Base-by-base conservation (phyloP, 768 basidiomycete genomes). In the Candolleomyces efflorescens region DNA sequence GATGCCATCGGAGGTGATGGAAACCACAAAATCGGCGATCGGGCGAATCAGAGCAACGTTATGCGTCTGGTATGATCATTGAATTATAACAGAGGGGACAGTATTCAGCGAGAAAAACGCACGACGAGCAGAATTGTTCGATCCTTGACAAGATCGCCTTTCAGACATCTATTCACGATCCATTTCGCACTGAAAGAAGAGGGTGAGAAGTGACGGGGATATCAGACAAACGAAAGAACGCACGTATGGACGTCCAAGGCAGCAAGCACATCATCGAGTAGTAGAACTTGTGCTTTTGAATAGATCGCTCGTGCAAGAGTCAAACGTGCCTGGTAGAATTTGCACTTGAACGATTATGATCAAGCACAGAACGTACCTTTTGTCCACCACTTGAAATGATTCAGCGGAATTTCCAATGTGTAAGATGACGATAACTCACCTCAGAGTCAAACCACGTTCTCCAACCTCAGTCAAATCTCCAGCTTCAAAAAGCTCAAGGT, bases 81-180 rank as follows among this genome's bases (percentile, higher is more conserved):
- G 50, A 54, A 37, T 18, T 38, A 32, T 43, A 9, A 3, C 2
- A 11, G 18, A 43, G n/a, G 3, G 22, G 12, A 46, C 22, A 17
- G 77, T 22, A 87, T 75, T 79, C 78, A 61, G 79, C 77, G 1
- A n/a, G 17, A 56, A 32, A 7, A 45, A 69, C 78, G 55, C 59
- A 83, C 84, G 48, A 97, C 94, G 24, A 98, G 79, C 46, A 98
- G 78, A 51, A 96, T 74, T 0, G 95, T 97, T 50, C 94, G 80
- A n/a, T 83, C 86, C 15, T 74, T 71, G 67, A 94, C 78, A 43
- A 97, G 74, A 49, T 89, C 85, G 6, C 95, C 94, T 62, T 81
- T 78, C 23, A 98, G 75, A 63, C 92, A 94, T 54, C 92, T 78
- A 18, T 83, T 76, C 64, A 87, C 89, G 46, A 98, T 82, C 72